Evolutionary conservation across 352 stramenopile species (phyloP).

Genomic region (Phytophthora ramorum): DNA sequence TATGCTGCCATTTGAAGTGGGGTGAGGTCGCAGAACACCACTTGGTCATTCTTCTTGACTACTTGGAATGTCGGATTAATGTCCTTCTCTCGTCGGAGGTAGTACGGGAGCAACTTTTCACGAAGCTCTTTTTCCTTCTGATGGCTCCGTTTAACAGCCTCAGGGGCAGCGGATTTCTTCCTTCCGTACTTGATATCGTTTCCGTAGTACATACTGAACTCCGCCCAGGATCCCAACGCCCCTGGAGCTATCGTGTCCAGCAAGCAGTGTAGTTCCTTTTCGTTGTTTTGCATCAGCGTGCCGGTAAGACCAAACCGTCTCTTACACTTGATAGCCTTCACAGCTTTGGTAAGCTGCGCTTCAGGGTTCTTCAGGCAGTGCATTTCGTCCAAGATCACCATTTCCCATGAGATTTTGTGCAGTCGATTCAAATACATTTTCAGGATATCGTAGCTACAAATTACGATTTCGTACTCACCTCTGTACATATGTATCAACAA

Average conservation of each 20-base stretch:
- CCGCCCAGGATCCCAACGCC: constrained; percentile 63
- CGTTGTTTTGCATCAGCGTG: constrained; percentile 91
- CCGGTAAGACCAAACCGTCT: constrained; percentile 89
- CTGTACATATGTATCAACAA: constrained; percentile 30
- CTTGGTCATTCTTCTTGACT: constrained; percentile 79
- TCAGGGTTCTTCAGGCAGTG: constrained; percentile 98
- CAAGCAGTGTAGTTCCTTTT: constrained; percentile 83
- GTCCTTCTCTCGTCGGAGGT: constrained; percentile 76
- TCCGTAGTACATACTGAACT: constrained; percentile 83
- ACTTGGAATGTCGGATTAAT: constrained; percentile 76
- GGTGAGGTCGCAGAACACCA: constrained; percentile 84
- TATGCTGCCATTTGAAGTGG: constrained; percentile 74
- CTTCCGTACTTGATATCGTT: constrained; percentile 86
- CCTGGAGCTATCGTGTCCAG: constrained; percentile 76
- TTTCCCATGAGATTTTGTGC: constrained; percentile 89
- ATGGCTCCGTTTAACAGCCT: constrained; percentile 62
- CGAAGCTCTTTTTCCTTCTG: constrained; percentile 80
- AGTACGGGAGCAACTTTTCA: constrained; percentile 64
- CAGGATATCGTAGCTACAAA: constrained; percentile 91
- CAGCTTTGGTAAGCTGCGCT: constrained; percentile 90
- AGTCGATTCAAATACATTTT: constrained; percentile 88
- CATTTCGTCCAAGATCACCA: constrained; percentile 98
- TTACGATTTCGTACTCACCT: constrained; percentile 79
- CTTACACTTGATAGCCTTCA: constrained; percentile 68
- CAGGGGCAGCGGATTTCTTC: constrained; percentile 75